Base-by-base conservation (phyloP, 1,284 basidiomycete genomes). In the Sanghuangporus baumii region DNA sequence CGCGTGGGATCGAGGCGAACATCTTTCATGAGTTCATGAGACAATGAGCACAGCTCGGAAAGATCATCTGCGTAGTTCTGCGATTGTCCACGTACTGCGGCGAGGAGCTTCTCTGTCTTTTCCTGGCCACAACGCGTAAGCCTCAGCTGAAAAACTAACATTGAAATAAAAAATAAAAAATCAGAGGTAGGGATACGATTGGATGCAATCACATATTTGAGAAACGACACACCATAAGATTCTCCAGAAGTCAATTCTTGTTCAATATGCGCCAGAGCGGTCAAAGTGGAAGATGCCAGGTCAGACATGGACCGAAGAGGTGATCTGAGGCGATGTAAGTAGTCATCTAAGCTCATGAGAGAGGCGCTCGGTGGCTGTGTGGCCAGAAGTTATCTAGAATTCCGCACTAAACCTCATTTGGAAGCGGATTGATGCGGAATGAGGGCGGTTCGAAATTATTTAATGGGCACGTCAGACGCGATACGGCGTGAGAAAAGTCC, bases 401-500 rank as follows among this genome's bases (percentile, higher is more conserved):
- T 54, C 52, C 7, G 16, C 8, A 34, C 52, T 54, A 54, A 26
- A 54, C 52, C 52, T 2, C 2, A 54, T 36, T 16, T 54, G 52
- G 52, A 34, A 34, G 16, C 16, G 6, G 31, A 54, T 36, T 54
- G 52, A 54, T 54, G 52, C 26, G 52, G 52, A 26, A 37, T 54
- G 52, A 54, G 31, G 52, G 16, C 31, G 52, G 51, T 54, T 34
- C 52, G 52, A 54, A 54, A 54, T 54, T 26, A 26, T 36, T 54
- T 36, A 54, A 54, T 26, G 31, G 50, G 31, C 23, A 23, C 50
- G 50, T 51, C 23, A 51, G 38, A 23, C 51, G 52, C 51, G 60
- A 61, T 55, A 55, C 26, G 54, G 56, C 60, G 60, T 59, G 46
- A 63, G 46, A 63, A 63, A 63, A 52, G 16, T 50, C 55, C 60